Conservation (phyloP, 2,329 filamentous ascomycete genomes). For the Aspergillus novoparasiticus region DNA sequence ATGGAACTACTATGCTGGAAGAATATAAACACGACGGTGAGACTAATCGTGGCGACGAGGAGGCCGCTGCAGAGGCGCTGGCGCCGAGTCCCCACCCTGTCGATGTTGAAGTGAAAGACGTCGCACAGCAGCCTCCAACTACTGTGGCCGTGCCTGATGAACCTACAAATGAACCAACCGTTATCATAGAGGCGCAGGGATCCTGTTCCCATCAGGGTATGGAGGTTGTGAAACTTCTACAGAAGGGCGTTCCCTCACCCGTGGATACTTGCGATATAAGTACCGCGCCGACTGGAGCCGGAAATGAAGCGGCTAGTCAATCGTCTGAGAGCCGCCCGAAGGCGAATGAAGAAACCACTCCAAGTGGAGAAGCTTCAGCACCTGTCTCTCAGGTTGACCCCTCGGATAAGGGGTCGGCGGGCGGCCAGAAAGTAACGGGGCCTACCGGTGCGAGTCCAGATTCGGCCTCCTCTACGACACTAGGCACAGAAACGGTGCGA, state of each 20-base stretch:
- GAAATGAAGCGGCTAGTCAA: not conserved
- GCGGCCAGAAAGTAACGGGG: constrained; percentile 24
- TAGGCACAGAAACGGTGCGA: constrained; percentile 21
- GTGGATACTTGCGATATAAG: not conserved
- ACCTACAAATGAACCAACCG: not conserved
- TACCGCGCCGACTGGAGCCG: not conserved
- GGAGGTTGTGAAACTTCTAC: not conserved
- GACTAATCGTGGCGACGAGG: constrained; percentile 57
- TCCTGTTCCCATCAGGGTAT: not conserved
- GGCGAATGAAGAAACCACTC: not conserved
- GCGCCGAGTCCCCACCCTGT: constrained; percentile 23
- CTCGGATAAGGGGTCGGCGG: constrained; percentile 18
- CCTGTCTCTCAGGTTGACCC: constrained; percentile 3
- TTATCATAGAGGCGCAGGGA: not conserved
- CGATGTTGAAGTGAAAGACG: constrained; percentile 21
- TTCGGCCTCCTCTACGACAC: constrained; percentile 17
- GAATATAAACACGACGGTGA: constrained; percentile 89
- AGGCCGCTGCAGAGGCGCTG: constrained; percentile 60
- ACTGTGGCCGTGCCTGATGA: constrained; percentile 17
- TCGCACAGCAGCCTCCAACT: constrained; percentile 15
- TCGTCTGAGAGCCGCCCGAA: not conserved
- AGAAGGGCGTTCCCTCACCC: not conserved
- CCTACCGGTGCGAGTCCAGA: constrained; percentile 15
- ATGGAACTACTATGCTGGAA: constrained; percentile 92
- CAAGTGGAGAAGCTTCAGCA: constrained; percentile 2